Percentiles rank a stretch among this genome's conserved stretches.
Conservation (phyloP, 164 flowering plant genomes). For the Kingdonia uniflora region DNA sequence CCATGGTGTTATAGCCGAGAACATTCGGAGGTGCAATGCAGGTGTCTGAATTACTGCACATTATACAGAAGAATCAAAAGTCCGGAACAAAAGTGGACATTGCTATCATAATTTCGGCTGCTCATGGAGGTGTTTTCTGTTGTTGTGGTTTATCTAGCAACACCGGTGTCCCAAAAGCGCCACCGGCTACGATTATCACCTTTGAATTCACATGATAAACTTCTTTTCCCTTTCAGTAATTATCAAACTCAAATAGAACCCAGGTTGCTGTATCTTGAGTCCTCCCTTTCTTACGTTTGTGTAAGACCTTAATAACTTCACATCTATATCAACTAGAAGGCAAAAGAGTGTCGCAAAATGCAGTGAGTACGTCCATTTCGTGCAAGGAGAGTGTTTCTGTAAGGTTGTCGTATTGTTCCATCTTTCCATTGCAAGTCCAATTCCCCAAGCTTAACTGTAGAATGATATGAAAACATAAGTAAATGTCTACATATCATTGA, state of each 20-base stretch:
- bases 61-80: conserved; percentile 30
- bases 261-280: conserved; percentile 31
- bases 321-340: conserved; percentile 43
- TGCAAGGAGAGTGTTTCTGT: not conserved
- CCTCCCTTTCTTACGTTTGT: conserved; percentile 15
- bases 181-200: conserved; percentile 58
- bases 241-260: conserved; percentile 32
- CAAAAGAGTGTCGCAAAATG: not conserved
- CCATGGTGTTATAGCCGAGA: conserved; percentile 61
- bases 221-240: conserved; percentile 13
- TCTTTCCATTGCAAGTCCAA: no score
- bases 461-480: no score
- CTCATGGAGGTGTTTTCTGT: conserved; percentile 55
- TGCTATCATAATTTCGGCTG: conserved; percentile 77
- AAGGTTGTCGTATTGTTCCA: no score
- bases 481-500: no score
- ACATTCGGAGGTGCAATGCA: conserved; percentile 67
- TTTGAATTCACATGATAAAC: conserved; percentile 35
- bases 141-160: conserved; percentile 47
- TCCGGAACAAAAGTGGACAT: conserved; percentile 48
- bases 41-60: conserved; percentile 78
- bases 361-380: not conserved
- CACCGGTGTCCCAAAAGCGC: conserved; percentile 54
- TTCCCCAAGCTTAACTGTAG: no score
- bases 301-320: conserved; percentile 37